Percentiles rank a stretch among this genome's conserved stretches.
phyloP scores from a whole-genome alignment of 2,329 filamentous ascomycete species.

The Ascochyta lentis region DNA sequence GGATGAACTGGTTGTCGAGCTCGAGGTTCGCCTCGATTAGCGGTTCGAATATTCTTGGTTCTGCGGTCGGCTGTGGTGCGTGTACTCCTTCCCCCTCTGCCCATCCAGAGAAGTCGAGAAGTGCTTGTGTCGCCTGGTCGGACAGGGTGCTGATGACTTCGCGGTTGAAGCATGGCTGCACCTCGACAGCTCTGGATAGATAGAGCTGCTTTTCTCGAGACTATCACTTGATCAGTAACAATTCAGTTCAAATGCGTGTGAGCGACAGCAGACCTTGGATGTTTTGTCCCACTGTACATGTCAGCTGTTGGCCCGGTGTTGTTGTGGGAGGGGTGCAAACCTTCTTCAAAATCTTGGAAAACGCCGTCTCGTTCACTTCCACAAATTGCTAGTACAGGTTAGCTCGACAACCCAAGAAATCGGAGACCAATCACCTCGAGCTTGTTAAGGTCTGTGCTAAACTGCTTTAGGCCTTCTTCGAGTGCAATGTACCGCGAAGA shows the following conservation, averaged over 20 bases:
- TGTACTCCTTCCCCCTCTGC: constrained; percentile 93
- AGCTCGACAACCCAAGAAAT: constrained; percentile 24
- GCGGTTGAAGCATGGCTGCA: constrained; percentile 97
- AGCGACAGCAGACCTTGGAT: constrained; percentile 70
- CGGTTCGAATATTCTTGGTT: constrained; percentile 41
- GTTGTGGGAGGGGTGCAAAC: constrained; percentile 48
- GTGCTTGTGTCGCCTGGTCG: constrained; percentile 94
- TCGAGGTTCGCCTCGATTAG: constrained; percentile 79
- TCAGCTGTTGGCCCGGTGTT: constrained; percentile 39
- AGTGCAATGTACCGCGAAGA: constrained; percentile 94
- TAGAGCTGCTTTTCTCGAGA: constrained; percentile 98
- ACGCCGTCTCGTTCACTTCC: constrained; percentile 95
- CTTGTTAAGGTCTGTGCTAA: constrained; percentile 95
- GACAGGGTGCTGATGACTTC: constrained; percentile 96
- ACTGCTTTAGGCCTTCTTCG: constrained; percentile 96
- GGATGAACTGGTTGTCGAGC: constrained; percentile 84
- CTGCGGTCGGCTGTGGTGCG: constrained; percentile 54
- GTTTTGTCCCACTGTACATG: constrained; percentile 89
- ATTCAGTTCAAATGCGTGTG: constrained; percentile 7
- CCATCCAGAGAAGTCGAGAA: constrained; percentile 95
- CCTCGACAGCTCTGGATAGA: constrained; percentile 92
- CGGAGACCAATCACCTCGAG: constrained; percentile 64
- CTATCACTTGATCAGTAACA: constrained; percentile 52
- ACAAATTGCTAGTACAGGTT: constrained; percentile 78
- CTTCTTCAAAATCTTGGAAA: constrained; percentile 99